phyloP scores from a whole-genome alignment of 805 yeast genomes.

The Cyberlindnera misumaiensis region DNA sequence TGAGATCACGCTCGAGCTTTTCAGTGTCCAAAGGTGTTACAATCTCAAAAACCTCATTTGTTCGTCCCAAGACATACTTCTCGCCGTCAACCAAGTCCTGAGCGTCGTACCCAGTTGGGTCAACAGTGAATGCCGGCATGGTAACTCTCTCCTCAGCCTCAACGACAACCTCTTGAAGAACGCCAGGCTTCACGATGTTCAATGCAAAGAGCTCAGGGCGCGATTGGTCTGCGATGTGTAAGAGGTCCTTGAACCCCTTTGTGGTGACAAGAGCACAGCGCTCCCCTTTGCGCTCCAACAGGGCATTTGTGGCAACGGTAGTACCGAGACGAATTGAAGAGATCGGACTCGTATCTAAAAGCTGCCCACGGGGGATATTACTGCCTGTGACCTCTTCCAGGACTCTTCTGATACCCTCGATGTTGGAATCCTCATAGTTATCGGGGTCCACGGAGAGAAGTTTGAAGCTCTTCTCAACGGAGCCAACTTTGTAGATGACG shows the following conservation, averaged over 20 bases:
- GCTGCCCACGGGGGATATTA: conserved; percentile 26
- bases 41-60: conserved; percentile 33
- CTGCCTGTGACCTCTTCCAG: conserved; percentile 32
- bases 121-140: conserved; percentile 42
- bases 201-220: conserved; percentile 46
- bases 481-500: conserved; percentile 10
- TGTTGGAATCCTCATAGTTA: conserved; percentile 43
- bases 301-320: conserved; percentile 49
- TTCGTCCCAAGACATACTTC: conserved; percentile 34
- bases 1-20: conserved; percentile 15
- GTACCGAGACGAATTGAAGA: conserved; percentile 41
- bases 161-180: conserved; percentile 35
- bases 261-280: conserved; percentile 41
- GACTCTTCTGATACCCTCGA: conserved; percentile 43
- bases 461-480: conserved; percentile 29
- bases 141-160: conserved; percentile 51
- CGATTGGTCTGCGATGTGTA: conserved; percentile 46
- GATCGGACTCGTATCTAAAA: conserved; percentile 30
- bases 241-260: conserved; percentile 43
- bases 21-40: conserved; percentile 28
- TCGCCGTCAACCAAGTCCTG: conserved; percentile 23
- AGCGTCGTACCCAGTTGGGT: conserved; percentile 39
- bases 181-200: conserved; percentile 41
- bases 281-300: conserved; percentile 46
- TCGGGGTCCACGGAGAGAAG: conserved; percentile 40